These are phyloP conservation scores for Solanum chiquidenum DNA, from an alignment of 257 asterid species.

Conservation along the genomic window DNA sequence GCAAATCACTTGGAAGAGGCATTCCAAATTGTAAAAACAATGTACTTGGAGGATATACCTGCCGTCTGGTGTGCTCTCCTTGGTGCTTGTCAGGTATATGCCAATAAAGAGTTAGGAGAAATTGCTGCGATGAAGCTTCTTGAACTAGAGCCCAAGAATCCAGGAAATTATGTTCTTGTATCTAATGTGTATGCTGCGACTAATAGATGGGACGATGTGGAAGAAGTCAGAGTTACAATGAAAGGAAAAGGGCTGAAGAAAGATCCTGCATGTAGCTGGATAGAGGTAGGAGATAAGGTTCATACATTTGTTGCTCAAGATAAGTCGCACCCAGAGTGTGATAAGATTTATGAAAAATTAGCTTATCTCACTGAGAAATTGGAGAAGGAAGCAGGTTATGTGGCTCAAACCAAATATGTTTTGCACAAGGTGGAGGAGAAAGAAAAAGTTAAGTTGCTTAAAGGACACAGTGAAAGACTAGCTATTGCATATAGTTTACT, in stretches of 20 bases:
- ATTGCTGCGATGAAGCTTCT: conserved; percentile 68
- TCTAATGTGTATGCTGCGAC: conserved; percentile 61
- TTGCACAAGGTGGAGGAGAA: conserved; percentile 48
- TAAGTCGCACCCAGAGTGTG: conserved; percentile 48
- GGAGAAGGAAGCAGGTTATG: conserved; percentile 52
- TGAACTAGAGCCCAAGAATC: conserved; percentile 58
- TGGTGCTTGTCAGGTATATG: conserved; percentile 58
- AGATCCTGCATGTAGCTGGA: conserved; percentile 94
- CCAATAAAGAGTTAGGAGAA: conserved; percentile 56
- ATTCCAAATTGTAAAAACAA: conserved; percentile 30
- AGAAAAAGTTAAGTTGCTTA: conserved; percentile 48
- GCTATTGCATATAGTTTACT: conserved; percentile 73
- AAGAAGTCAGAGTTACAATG: conserved; percentile 53
- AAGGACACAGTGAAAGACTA: conserved; percentile 73
- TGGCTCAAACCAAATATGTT: conserved; percentile 48
- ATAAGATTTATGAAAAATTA: conserved; percentile 39
- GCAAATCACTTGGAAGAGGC: conserved; percentile 73
- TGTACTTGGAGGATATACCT: conserved; percentile 47
- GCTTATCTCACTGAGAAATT: conserved; percentile 36
- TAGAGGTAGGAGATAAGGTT: conserved; percentile 44
- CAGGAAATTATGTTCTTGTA: conserved; percentile 68
- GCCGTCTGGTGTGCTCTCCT: conserved; percentile 75
- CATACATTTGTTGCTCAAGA: conserved; percentile 59
- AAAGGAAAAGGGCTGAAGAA: conserved; percentile 54
- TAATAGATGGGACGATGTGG: conserved; percentile 71